These are phyloP conservation scores for Solanum paucissectum DNA, from an alignment of 257 asterid genomes.

Conservation along the genomic window DNA sequence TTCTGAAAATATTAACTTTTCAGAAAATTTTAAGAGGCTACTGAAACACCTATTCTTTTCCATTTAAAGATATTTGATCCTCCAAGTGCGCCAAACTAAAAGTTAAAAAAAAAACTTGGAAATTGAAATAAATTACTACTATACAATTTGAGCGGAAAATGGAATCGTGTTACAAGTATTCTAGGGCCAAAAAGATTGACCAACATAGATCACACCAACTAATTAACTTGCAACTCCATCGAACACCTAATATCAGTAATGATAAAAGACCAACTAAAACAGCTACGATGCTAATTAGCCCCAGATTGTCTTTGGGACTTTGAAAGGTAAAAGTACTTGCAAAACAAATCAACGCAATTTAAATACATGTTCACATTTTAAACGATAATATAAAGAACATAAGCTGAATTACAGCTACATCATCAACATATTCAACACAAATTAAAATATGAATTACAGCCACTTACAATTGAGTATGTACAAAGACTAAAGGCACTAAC, in stretches of 20 bases:
- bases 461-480: neutral
- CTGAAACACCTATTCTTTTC: neutral
- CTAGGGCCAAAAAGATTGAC: neutral
- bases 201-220: neutral
- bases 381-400: neutral
- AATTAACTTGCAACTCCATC: neutral
- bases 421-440: neutral
- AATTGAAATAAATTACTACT: no score
- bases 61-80: neutral
- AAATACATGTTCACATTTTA: neutral
- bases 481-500: neutral
- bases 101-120: neutral
- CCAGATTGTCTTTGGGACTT: neutral
- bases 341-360: neutral
- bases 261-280: neutral
- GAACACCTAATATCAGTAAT: neutral
- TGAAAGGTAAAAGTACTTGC: neutral
- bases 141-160: neutral
- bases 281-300: neutral
- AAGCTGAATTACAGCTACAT: no score
- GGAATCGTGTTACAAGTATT: neutral
- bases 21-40: neutral
- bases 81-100: neutral
- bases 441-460: neutral
- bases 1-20: neutral